A percentile compares a stretch with the other conserved stretches of the same genome.
phyloP scores from a whole-genome alignment of 352 stramenopile genomes.

The Pythium phragmitis region DNA sequence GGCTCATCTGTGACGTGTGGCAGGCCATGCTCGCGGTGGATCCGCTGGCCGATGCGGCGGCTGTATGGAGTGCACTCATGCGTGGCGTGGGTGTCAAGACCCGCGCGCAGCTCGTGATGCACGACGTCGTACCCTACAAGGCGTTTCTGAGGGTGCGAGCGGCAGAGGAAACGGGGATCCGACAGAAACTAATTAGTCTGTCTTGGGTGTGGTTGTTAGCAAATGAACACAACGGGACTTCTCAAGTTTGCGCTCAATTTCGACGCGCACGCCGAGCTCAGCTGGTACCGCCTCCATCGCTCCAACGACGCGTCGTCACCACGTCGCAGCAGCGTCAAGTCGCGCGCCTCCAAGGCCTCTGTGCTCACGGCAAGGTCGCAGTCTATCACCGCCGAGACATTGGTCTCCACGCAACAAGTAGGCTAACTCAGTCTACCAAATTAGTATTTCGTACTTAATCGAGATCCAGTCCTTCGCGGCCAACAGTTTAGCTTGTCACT shows the following conservation, averaged over 20 bases:
- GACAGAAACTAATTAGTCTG: slow-evolving; percentile 7
- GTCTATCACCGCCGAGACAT: background rate
- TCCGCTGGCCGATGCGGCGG: slow-evolving; percentile 39
- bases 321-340: background rate
- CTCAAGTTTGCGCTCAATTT: slow-evolving; percentile 84
- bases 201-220: slow-evolving; percentile 26
- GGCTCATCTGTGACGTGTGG: slow-evolving; percentile 2
- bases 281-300: slow-evolving; percentile 30
- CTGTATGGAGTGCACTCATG: slow-evolving; percentile 34
- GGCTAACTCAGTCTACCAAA: background rate
- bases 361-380: background rate
- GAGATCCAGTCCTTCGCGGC: background rate
- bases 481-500: slow-evolving; percentile 17
- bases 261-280: slow-evolving; percentile 55
- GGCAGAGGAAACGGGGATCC: background rate
- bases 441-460: slow-evolving; percentile 17
- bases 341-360: background rate
- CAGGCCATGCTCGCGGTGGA: slow-evolving; percentile 52
- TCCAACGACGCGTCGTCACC: slow-evolving; percentile 5
- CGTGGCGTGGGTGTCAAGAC: slow-evolving; percentile 47
- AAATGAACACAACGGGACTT: slow-evolving; percentile 63
- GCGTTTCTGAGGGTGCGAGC: slow-evolving; percentile 44
- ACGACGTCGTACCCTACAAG: slow-evolving; percentile 59
- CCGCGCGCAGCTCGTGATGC: slow-evolving; percentile 41
- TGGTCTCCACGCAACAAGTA: background rate